phyloP scores from a whole-genome alignment of 495 filamentous ascomycete genomes.

The Penicillium crystallinum region DNA sequence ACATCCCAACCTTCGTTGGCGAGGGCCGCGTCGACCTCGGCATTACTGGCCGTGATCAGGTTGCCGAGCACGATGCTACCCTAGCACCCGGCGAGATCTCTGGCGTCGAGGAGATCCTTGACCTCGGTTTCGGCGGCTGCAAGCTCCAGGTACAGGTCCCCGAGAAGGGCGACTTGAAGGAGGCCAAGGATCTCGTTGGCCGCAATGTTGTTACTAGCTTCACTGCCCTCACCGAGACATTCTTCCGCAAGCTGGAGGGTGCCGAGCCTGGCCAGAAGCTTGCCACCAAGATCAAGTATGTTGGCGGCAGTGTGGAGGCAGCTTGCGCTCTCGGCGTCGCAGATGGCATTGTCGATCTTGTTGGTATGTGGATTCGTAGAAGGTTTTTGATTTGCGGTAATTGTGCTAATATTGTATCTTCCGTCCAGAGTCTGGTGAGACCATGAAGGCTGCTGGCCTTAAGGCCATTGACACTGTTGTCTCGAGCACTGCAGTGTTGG shows the following conservation, averaged over 20 bases:
- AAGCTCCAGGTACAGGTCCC: constrained; percentile 95
- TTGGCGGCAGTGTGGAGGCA: constrained; percentile 94
- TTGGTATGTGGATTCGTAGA: constrained; percentile 55
- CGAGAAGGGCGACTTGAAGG: constrained; percentile 66
- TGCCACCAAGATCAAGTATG: constrained; percentile 74
- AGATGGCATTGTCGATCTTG: constrained; percentile 94
- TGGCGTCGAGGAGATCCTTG: constrained; percentile 76
- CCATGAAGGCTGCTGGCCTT: constrained; percentile 95
- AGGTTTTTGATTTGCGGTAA: background rate
- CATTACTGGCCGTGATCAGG: constrained; percentile 90
- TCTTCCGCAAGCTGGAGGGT: constrained; percentile 73
- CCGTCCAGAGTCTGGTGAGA: constrained; percentile 84
- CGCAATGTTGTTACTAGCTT: constrained; percentile 96
- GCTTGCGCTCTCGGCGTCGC: constrained; percentile 94
- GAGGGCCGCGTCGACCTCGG: constrained; percentile 91
- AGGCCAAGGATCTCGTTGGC: constrained; percentile 76
- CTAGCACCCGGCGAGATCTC: constrained; percentile 52
- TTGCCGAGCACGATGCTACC: constrained; percentile 80
- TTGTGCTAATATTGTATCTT: background rate
- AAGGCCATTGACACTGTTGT: constrained; percentile 94
- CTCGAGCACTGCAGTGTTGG: constrained; percentile 77
- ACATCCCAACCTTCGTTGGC: constrained; percentile 95
- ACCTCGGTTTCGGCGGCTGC: constrained; percentile 85
- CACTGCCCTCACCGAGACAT: constrained; percentile 69
- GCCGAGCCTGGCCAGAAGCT: constrained; percentile 30